phyloP scores from a whole-genome alignment of 2,329 filamentous ascomycete species.

The Aspergillus oerlinghausenensis region DNA sequence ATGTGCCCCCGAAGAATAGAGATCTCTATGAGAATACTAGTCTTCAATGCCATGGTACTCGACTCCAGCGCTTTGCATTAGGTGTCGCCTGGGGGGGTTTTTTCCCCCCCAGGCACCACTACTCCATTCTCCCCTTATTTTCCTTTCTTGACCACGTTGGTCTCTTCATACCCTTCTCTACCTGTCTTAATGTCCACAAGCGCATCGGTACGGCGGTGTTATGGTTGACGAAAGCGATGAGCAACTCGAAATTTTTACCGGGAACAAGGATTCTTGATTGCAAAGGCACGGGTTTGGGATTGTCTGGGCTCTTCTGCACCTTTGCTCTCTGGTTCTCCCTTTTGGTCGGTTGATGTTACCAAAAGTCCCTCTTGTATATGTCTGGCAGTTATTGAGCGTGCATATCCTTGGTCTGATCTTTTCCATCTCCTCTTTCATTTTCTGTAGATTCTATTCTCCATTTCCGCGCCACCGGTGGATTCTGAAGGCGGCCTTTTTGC shows the following conservation, averaged over 20 bases:
- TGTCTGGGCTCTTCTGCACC: conserved; percentile 1
- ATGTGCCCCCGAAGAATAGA: background rate
- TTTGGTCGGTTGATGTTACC: conserved; percentile 11
- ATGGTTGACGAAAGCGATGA: conserved; percentile 37
- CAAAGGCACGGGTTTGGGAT: background rate
- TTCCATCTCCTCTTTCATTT: conserved; percentile 18
- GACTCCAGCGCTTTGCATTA: background rate
- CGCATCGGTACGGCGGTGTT: conserved; percentile 26
- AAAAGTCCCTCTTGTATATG: conserved; percentile 29
- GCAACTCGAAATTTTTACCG: conserved; percentile 19
- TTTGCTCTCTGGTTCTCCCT: conserved; percentile 8
- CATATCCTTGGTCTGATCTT: conserved; percentile 22
- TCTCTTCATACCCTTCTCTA: conserved; percentile 6
- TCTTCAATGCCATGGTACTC: background rate
- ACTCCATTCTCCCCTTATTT: conserved; percentile 4
- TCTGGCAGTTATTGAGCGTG: conserved; percentile 36
- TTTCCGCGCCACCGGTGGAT: conserved; percentile 4
- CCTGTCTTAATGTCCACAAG: conserved; percentile 16
- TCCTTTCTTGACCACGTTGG: background rate
- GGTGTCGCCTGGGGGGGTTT: background rate
- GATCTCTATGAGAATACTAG: background rate
- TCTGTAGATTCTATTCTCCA: conserved; percentile 7
- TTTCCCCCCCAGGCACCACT: conserved; percentile 1
- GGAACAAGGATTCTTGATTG: conserved; percentile 9
- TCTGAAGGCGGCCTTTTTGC: background rate